phyloP scores from a whole-genome alignment of 2,329 filamentous ascomycete genomes.

The Aspergillus terreus region DNA sequence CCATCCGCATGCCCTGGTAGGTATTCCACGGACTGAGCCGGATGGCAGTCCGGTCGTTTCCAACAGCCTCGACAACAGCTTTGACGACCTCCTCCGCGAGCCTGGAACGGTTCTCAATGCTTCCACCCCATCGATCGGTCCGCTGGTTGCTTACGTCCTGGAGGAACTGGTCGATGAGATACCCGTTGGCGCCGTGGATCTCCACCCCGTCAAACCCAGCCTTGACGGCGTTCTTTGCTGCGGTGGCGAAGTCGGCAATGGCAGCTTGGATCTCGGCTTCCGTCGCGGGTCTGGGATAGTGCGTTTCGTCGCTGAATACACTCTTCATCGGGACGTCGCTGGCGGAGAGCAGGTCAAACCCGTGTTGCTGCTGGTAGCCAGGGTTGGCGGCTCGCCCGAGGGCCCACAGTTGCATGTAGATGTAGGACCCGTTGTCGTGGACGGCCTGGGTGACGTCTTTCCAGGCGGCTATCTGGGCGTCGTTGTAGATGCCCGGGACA shows the following conservation, averaged over 20 bases:
- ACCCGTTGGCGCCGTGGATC: constrained; percentile 47
- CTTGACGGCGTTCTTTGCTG: constrained; percentile 49
- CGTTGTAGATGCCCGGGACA: constrained; percentile 54
- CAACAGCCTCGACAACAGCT: constrained; percentile 38
- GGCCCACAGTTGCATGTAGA: constrained; percentile 59
- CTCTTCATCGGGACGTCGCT: neutral
- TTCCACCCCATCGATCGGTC: constrained; percentile 48
- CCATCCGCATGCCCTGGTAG: constrained; percentile 52
- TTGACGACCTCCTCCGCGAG: constrained; percentile 52
- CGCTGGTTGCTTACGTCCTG: constrained; percentile 46
- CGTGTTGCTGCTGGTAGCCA: neutral
- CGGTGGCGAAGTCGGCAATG: constrained; percentile 38
- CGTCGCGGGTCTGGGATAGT: neutral
- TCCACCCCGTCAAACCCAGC: constrained; percentile 52
- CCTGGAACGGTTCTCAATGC: constrained; percentile 47
- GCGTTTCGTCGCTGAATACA: neutral
- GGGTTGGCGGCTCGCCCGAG: constrained; percentile 52
- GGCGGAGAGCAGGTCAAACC: neutral
- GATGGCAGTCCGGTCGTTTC: constrained; percentile 39
- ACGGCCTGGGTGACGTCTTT: constrained; percentile 57
- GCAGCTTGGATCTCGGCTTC: constrained; percentile 40
- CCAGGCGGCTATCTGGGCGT: constrained; percentile 55
- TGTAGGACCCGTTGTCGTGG: constrained; percentile 55
- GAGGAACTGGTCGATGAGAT: constrained; percentile 49
- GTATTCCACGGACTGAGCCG: constrained; percentile 39